Percentiles rank a stretch among this genome's conserved stretches.
phyloP scores from a whole-genome alignment of 331 rosid genomes.

The Acacia pycnantha region DNA sequence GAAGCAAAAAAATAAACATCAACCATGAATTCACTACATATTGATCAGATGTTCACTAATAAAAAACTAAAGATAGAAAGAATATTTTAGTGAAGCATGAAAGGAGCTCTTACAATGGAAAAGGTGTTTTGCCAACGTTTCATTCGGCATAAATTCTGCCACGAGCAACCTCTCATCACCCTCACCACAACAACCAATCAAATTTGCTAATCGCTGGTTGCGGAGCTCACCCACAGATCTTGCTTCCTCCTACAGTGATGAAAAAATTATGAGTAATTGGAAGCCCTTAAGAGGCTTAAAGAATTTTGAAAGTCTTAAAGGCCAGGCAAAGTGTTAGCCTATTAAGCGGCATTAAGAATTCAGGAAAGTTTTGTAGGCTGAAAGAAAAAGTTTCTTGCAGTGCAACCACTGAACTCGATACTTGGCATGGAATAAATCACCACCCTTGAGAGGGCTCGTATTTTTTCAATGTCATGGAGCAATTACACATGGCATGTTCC shows the following conservation, averaged over 20 bases:
- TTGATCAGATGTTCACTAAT: background rate
- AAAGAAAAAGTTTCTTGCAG: background rate
- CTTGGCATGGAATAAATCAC: background rate
- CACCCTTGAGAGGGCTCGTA: background rate
- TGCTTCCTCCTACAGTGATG: constrained; percentile 68
- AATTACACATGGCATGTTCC: background rate
- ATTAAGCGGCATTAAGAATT: background rate
- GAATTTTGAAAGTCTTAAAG: background rate
- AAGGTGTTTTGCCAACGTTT: constrained; percentile 85
- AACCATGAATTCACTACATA: background rate
- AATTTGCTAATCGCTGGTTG: constrained; percentile 69
- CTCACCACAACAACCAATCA: constrained; percentile 81
- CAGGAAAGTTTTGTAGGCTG: background rate
- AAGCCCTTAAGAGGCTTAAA: background rate
- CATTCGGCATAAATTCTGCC: constrained; percentile 82
- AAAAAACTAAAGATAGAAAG: background rate
- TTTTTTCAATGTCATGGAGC: constrained; percentile 2
- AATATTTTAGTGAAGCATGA: background rate
- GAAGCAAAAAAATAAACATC: background rate
- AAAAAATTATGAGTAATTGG: constrained; percentile 13
- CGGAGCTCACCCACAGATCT: constrained; percentile 84
- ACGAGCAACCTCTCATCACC: constrained; percentile 84
- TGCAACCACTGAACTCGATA: background rate
- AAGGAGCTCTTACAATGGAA: constrained; percentile 67
- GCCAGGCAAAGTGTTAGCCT: background rate